Evolutionary conservation across 805 yeast species (phyloP).

Genomic region (Kluyveromyces dobzhanskii): DNA sequence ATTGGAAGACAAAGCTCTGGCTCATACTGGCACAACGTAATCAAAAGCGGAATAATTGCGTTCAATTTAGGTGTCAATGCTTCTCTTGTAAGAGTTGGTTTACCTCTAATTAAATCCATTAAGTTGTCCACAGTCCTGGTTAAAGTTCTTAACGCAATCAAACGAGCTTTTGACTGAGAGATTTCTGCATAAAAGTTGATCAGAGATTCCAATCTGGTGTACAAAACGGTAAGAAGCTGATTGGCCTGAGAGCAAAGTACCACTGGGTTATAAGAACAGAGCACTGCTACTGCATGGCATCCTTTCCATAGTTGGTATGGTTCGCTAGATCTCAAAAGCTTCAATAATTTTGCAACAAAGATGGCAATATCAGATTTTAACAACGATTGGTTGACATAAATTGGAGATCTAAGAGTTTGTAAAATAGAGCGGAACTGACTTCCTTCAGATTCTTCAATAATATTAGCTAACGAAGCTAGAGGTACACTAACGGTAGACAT

Average conservation of each 20-base stretch:
- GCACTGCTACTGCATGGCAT: constrained; percentile 41
- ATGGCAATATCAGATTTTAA: constrained; percentile 27
- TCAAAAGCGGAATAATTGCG: constrained; percentile 44
- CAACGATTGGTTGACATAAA: constrained; percentile 24
- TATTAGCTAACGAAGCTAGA: constrained; percentile 19
- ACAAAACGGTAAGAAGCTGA: constrained; percentile 21
- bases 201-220: constrained; percentile 23
- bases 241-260: constrained; percentile 27
- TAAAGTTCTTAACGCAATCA: constrained; percentile 21
- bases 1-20: constrained; percentile 33
- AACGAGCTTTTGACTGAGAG: constrained; percentile 16
- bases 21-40: constrained; percentile 37
- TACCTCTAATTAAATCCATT: constrained; percentile 51
- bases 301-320: constrained; percentile 52
- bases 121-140: constrained; percentile 24
- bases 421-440: constrained; percentile 24
- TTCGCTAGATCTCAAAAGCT: constrained; percentile 37
- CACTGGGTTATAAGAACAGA: constrained; percentile 31
- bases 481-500: constrained; percentile 9
- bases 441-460: constrained; percentile 22
- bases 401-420: constrained; percentile 18
- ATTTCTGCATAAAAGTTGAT: constrained; percentile 15
- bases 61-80: constrained; percentile 72
- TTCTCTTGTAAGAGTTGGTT: constrained; percentile 79
- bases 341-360: constrained; percentile 31